phyloP scores from a whole-genome alignment of 2,329 filamentous ascomycete genomes.

The Colletotrichum salicis region DNA sequence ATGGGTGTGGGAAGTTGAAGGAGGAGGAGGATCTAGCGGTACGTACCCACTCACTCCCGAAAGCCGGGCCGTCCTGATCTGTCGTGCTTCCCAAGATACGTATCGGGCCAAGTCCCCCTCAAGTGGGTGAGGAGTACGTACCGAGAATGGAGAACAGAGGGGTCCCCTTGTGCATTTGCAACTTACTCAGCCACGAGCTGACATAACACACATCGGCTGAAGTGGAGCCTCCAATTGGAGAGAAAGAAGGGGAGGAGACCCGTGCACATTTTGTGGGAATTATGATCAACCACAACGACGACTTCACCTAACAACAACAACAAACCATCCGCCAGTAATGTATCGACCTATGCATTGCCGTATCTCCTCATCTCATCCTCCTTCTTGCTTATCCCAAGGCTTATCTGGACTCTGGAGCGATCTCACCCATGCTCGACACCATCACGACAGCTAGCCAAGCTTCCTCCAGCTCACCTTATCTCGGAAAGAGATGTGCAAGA shows the following conservation, averaged over 20 bases:
- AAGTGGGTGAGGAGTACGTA: background rate
- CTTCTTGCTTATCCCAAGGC: background rate
- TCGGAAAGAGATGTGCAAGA: background rate
- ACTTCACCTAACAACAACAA: too few species aligned
- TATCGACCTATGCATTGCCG: background rate
- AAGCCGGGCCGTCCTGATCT: conserved; percentile 6
- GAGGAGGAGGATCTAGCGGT: background rate
- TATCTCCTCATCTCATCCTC: background rate
- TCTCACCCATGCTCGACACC: conserved; percentile 1
- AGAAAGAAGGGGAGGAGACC: background rate
- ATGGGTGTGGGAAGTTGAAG: too few species aligned
- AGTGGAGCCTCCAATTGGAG: background rate
- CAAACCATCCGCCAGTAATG: background rate
- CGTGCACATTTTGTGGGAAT: background rate
- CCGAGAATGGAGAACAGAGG: background rate
- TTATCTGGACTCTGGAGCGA: background rate
- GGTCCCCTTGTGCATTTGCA: background rate
- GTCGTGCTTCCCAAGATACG: background rate
- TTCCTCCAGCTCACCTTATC: conserved; percentile 5
- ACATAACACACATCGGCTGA: conserved; percentile 16
- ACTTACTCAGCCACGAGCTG: conserved; percentile 12
- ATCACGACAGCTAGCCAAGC: background rate
- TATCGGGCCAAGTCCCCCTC: background rate
- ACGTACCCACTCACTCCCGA: background rate
- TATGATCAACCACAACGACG: background rate